Percentiles rank a stretch among this genome's conserved stretches.
Evolutionary conservation across 495 filamentous ascomycete genomes (phyloP).

Genomic region (Talaromyces stipitatus): DNA sequence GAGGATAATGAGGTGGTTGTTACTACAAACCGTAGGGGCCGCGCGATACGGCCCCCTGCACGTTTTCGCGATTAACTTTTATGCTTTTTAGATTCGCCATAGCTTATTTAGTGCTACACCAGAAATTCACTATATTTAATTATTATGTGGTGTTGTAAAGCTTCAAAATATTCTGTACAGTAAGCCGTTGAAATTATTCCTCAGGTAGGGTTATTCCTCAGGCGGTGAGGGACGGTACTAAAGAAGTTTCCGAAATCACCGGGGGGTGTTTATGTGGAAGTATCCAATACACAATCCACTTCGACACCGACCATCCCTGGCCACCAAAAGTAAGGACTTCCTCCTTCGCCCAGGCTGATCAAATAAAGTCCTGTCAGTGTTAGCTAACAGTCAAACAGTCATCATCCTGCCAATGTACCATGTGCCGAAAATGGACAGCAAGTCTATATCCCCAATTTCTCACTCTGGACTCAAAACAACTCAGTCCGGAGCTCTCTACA

Average conservation of each 20-base stretch:
- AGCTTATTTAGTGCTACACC: too few relatives aligned
- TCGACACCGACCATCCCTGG: not conserved
- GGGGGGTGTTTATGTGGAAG: not conserved
- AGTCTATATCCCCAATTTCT: not conserved
- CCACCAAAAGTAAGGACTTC: not conserved
- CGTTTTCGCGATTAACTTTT: too few relatives aligned
- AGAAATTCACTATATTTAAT: too few relatives aligned
- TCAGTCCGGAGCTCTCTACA: not conserved
- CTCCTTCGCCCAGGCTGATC: not conserved
- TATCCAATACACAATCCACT: not conserved
- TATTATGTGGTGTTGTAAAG: too few relatives aligned
- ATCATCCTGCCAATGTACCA: not conserved
- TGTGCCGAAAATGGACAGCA: not conserved
- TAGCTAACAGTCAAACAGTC: not conserved
- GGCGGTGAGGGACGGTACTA: too few relatives aligned
- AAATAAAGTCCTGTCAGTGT: not conserved
- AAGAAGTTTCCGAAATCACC: not conserved
- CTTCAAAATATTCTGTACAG: too few relatives aligned
- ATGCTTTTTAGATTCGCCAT: too few relatives aligned
- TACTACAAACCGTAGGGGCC: too few relatives aligned
- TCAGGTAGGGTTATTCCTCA: too few relatives aligned
- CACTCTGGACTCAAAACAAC: not conserved
- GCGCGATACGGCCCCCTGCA: too few relatives aligned
- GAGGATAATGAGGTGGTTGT: too few relatives aligned
- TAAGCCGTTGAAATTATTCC: too few relatives aligned